Evolutionary conservation across 2,329 filamentous ascomycete species (phyloP).

Genomic region (Apiospora phragmitis): DNA sequence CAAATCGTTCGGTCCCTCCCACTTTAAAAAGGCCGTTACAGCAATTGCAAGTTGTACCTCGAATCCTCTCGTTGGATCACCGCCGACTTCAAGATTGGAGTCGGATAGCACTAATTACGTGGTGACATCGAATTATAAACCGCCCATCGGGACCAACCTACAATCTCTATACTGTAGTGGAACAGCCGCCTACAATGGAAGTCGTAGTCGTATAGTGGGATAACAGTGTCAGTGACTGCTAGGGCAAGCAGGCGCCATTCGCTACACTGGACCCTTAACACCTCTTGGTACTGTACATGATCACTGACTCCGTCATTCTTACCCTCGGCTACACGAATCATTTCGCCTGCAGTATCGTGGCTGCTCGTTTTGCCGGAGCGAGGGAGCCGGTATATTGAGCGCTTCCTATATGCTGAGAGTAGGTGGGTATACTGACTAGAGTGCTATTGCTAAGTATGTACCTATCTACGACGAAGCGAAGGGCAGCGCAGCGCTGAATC

Average conservation of each 20-base stretch:
- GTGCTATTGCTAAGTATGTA: neutral
- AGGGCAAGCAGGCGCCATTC: too few relatives aligned
- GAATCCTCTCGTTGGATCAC: neutral
- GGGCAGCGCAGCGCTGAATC: neutral
- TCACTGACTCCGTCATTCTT: neutral
- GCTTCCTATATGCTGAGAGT: neutral
- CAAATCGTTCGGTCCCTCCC: neutral
- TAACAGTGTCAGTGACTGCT: too few relatives aligned
- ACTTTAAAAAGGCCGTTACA: slow-evolving; percentile 3
- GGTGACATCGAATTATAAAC: too few relatives aligned
- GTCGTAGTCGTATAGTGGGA: too few relatives aligned
- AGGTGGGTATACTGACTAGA: slow-evolving; percentile 3
- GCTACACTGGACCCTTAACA: too few relatives aligned
- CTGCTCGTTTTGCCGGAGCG: neutral
- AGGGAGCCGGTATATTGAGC: neutral
- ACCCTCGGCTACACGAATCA: neutral
- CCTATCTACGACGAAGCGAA: neutral
- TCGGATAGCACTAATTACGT: neutral
- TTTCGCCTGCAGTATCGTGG: neutral
- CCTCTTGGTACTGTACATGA: too few relatives aligned
- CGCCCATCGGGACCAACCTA: too few relatives aligned
- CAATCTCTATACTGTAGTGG: too few relatives aligned
- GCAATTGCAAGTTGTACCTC: neutral
- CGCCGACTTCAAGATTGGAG: neutral
- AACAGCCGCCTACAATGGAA: too few relatives aligned